Evolutionary conservation across 805 yeast genomes (phyloP).

Genomic region (Pichia phayaonensis): DNA sequence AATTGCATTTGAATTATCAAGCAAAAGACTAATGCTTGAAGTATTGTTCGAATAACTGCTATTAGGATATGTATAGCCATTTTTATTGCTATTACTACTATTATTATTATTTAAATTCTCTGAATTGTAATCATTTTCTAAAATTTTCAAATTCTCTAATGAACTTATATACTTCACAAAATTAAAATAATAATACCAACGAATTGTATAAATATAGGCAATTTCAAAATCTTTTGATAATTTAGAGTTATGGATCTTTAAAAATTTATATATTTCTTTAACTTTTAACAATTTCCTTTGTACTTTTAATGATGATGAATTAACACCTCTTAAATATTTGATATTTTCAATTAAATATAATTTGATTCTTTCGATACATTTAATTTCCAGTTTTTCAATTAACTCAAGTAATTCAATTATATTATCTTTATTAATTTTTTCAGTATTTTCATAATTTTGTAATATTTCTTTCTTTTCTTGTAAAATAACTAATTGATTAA

Average conservation of each 20-base stretch:
- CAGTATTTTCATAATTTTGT: slow-evolving; percentile 28
- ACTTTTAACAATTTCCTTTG: slow-evolving; percentile 60
- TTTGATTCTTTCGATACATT: slow-evolving; percentile 70
- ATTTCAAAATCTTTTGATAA: slow-evolving; percentile 65
- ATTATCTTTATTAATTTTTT: slow-evolving; percentile 13
- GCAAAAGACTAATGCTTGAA: not conserved
- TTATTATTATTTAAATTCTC: slow-evolving; percentile 13
- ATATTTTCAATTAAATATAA: slow-evolving; percentile 60
- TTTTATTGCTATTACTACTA: slow-evolving; percentile 13
- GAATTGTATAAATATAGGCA: slow-evolving; percentile 84
- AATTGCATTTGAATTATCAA: slow-evolving; percentile 19
- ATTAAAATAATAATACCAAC: slow-evolving; percentile 82
- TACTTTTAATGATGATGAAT: slow-evolving; percentile 62
- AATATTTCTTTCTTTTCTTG: slow-evolving; percentile 54
- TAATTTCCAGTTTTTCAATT: slow-evolving; percentile 48
- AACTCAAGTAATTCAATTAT: slow-evolving; percentile 20
- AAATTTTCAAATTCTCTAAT: slow-evolving; percentile 53
- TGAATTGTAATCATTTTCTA: slow-evolving; percentile 22
- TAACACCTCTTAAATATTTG: slow-evolving; percentile 56
- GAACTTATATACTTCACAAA: slow-evolving; percentile 73
- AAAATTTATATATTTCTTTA: slow-evolving; percentile 53
- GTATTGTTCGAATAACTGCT: not conserved
- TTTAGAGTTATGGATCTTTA: slow-evolving; percentile 45
- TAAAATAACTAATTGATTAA: slow-evolving; percentile 52
- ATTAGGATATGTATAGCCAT: not conserved